Evolutionary conservation across 202 grass and related monocot genomes (phyloP).

Genomic region (Panicum virgatum): DNA sequence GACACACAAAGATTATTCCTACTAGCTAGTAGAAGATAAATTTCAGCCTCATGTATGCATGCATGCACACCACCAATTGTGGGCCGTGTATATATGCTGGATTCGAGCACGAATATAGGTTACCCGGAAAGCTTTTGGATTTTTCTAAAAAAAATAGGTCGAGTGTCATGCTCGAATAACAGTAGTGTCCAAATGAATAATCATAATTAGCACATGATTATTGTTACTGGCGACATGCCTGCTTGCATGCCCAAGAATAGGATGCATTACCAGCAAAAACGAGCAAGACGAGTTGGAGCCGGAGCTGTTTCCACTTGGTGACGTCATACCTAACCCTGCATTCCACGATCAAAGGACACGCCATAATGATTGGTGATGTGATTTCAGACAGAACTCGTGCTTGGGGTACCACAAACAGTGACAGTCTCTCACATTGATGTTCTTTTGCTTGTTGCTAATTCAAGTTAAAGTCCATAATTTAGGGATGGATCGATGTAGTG

Average conservation of each 20-base stretch:
- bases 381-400: conserved; percentile 1
- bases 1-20: conserved; percentile 5
- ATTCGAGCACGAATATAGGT: conserved; percentile 41
- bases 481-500: neutral
- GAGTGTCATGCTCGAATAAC: conserved; percentile 19
- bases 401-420: neutral
- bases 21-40: conserved; percentile 22
- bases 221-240: neutral
- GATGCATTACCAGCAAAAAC: conserved; percentile 41
- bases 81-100: neutral
- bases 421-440: neutral
- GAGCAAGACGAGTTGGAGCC: conserved; percentile 10
- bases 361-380: conserved; percentile 7
- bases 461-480: neutral
- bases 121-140: neutral
- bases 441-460: neutral
- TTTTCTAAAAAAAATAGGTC: conserved; percentile 9
- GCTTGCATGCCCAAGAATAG: neutral
- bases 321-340: conserved; percentile 34
- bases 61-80: neutral
- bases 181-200: neutral
- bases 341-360: conserved; percentile 1
- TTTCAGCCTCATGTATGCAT: neutral
- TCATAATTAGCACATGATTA: neutral
- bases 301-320: conserved; percentile 18